These are phyloP conservation scores for Malus hybrid DNA, from an alignment of 331 rosid genomes.

Conservation along the genomic window DNA sequence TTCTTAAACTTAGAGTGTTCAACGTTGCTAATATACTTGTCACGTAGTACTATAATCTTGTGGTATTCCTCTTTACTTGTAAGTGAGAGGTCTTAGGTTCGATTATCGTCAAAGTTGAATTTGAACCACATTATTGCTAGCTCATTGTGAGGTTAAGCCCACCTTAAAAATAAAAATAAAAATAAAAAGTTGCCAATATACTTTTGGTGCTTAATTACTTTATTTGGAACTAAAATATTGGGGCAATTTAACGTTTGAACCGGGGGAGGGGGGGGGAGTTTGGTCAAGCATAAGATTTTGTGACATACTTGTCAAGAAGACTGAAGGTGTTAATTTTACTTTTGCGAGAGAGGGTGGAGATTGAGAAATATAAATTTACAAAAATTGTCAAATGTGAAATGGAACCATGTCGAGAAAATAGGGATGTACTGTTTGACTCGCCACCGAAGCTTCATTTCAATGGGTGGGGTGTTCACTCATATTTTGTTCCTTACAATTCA, in stretches of 20 bases:
- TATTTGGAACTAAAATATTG: not conserved
- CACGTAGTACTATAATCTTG: fast-evolving
- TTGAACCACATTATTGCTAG: too few relatives aligned
- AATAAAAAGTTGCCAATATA: too few relatives aligned
- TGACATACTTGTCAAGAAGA: not conserved
- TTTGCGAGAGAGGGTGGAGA: not conserved
- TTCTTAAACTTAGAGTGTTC: constrained; percentile 6
- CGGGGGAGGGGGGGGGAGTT: too few relatives aligned
- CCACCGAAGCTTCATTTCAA: not conserved
- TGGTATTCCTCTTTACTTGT: too few relatives aligned
- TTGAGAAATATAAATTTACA: not conserved
- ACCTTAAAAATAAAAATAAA: too few relatives aligned
- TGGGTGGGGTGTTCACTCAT: not conserved
- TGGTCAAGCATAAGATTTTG: not conserved
- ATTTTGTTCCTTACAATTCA: not conserved
- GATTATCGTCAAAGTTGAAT: fast-evolving
- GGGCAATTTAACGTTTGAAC: not conserved
- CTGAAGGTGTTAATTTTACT: not conserved
- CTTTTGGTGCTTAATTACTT: not conserved
- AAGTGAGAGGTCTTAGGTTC: too few relatives aligned
- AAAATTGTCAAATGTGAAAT: not conserved
- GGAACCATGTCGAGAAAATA: not conserved
- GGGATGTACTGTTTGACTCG: not conserved
- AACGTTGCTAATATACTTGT: not conserved
- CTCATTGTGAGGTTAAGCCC: too few relatives aligned